Evolutionary conservation across 495 filamentous ascomycete genomes (phyloP).

Genomic region (Gamarada debralockiae): DNA sequence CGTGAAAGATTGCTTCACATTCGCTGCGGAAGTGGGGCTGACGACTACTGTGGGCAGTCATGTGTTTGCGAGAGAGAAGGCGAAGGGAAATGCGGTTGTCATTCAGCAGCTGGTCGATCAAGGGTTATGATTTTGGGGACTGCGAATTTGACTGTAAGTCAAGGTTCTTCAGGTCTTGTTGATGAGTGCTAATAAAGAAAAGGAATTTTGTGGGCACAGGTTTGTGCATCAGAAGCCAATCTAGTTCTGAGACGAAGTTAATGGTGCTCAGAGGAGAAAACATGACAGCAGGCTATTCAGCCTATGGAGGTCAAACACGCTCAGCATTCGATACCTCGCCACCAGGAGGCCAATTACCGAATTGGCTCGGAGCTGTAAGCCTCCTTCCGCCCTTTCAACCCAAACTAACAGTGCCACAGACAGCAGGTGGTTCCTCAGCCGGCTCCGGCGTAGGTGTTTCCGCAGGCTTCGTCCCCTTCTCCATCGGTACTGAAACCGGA

Average conservation of each 20-base stretch:
- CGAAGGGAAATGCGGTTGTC: not conserved
- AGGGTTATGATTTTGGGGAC: not conserved
- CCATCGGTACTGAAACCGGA: constrained; percentile 42
- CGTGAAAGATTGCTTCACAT: not conserved
- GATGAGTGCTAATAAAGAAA: too few relatives aligned
- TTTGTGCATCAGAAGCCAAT: too few relatives aligned
- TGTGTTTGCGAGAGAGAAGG: not conserved
- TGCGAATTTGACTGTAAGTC: not conserved
- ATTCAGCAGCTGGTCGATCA: not conserved
- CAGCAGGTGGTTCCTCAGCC: constrained; percentile 39
- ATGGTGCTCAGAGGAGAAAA: not conserved
- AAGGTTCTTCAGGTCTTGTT: too few relatives aligned
- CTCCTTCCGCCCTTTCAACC: constrained; percentile 4
- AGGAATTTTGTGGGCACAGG: not conserved
- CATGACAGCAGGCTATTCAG: constrained; percentile 9
- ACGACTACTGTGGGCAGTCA: not conserved
- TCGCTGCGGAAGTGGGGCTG: not conserved
- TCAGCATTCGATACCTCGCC: constrained; percentile 18
- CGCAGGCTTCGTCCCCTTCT: constrained; percentile 39
- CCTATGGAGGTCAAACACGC: constrained; percentile 16
- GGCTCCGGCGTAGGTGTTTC: constrained; percentile 43
- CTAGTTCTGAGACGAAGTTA: not conserved
- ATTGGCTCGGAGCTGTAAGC: constrained; percentile 27
- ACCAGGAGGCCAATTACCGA: constrained; percentile 19
- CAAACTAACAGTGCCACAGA: not conserved